Conservation (phyloP, 108 stramenopile species). For the Conticribra guillardii region DNA sequence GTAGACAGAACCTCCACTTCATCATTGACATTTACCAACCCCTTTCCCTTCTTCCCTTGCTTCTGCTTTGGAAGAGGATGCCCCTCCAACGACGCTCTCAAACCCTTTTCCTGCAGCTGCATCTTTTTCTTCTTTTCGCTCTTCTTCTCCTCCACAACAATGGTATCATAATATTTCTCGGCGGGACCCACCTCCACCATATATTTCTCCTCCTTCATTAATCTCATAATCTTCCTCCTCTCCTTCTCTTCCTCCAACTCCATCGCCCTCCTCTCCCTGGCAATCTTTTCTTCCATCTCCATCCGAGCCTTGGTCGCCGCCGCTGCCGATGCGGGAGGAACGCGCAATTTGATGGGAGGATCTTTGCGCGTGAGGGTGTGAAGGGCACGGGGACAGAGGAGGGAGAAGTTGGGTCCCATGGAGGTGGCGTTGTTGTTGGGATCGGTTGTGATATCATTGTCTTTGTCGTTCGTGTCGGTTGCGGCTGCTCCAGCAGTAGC, state of each 20-base stretch:
- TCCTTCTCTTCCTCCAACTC: constrained; percentile 14
- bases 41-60: constrained; percentile 3
- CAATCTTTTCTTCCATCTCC: constrained; percentile 49
- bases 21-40: constrained; percentile 1
- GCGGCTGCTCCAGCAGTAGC: too few relatives aligned
- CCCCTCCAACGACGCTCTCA: too few relatives aligned
- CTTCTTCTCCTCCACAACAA: not conserved
- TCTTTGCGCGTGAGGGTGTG: constrained; percentile 70
- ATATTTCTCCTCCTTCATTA: constrained; percentile 5
- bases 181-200: not conserved
- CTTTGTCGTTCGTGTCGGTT: constrained; percentile 2
- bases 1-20: constrained; percentile 13
- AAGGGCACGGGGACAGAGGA: constrained; percentile 74
- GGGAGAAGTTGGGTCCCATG: constrained; percentile 60
- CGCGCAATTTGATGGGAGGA: constrained; percentile 83
- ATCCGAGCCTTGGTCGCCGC: constrained; percentile 75
- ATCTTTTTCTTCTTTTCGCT: constrained; percentile 39
- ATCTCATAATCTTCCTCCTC: constrained; percentile 10
- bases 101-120: constrained; percentile 23
- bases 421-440: constrained; percentile 17
- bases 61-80: too few relatives aligned
- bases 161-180: not conserved
- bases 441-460: constrained; percentile 7
- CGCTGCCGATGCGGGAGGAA: constrained; percentile 81
- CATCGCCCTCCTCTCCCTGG: constrained; percentile 16